Evolutionary conservation across 2,329 filamentous ascomycete genomes (phyloP).

Genomic region (Camptophora hylomeconis): DNA sequence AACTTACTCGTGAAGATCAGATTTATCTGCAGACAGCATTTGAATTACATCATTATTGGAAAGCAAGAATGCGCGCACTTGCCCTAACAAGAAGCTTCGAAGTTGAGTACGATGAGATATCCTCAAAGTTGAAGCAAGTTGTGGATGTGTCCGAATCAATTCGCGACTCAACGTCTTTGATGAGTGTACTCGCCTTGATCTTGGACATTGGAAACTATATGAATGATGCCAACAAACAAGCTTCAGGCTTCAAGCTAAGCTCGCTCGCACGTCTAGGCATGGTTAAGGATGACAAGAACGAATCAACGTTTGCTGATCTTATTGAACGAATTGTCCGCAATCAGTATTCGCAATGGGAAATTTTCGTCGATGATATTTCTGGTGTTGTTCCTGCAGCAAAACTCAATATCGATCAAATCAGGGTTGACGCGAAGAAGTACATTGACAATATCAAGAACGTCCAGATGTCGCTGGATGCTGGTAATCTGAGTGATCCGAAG

Average conservation of each 20-base stretch:
- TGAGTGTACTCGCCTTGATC: conserved; percentile 93
- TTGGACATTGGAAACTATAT: conserved; percentile 99
- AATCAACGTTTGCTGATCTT: conserved; percentile 87
- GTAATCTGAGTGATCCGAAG: conserved; percentile 90
- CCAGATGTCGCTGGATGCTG: conserved; percentile 79
- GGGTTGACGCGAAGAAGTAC: conserved; percentile 76
- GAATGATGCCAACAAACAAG: conserved; percentile 99
- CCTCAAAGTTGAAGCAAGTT: conserved; percentile 71
- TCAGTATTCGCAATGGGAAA: conserved; percentile 92
- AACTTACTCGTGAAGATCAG: conserved; percentile 89
- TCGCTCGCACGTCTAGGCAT: conserved; percentile 85
- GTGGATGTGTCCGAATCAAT: conserved; percentile 78
- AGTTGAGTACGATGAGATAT: conserved; percentile 81
- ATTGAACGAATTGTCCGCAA: conserved; percentile 93
- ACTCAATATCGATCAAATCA: conserved; percentile 86
- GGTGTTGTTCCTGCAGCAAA: conserved; percentile 72
- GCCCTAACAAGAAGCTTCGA: conserved; percentile 74
- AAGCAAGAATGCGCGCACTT: conserved; percentile 87
- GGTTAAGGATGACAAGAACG: conserved; percentile 99
- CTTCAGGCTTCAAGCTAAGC: conserved; percentile 92
- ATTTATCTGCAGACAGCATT: conserved; percentile 88
- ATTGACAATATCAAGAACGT: conserved; percentile 92
- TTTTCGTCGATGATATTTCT: conserved; percentile 70
- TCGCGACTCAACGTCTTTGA: conserved; percentile 79
- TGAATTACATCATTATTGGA: conserved; percentile 97